Evolutionary conservation across 2,329 filamentous ascomycete species (phyloP), one percentile per base, ranked within the genome.

Genomic region (Calonectria multiphialidica): DNA sequence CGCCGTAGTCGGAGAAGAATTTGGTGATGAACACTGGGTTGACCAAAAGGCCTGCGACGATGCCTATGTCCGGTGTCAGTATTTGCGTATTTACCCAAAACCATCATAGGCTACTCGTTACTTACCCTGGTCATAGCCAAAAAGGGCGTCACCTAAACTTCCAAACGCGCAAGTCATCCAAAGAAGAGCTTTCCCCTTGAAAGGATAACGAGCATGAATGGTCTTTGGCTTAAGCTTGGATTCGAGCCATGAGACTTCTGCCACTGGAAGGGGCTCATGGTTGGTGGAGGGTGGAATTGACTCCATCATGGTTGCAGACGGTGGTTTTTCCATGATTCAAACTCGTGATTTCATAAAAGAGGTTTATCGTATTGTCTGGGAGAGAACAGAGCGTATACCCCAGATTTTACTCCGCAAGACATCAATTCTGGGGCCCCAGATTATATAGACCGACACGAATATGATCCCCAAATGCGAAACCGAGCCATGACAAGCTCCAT

Each of bases 81-180:
- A 35, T 12, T 5, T 25, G 35, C n/a, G 25, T 61, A 13, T 8
- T 23, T 42, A 13, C 45, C 15, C 13, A 18, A 25, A 18, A 13
- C n/a, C n/a, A 47, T 15, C n/a, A 7, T 21, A 35, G 7, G 21
- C 28, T 8, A 23, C 4, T 23, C 12, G n/a, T 25, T 25, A 18
- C 50, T 45, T 35, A 70, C 70, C 70, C 40, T 68, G 66, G 33
- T 72, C 66, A 47, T 72, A 74, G 15, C 72, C 72, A n/a, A 74
- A 74, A 30, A 74, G 35, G 23, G 72, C 72, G 53, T 74, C 72
- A 23, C 72, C 72, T 18, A 74, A 63, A 37, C 69, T 72, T 37
- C 72, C 72, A 47, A 74, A 74, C 5, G 72, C 72, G 45, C 72
- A 74, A 15, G 72, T 70, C 65, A 69, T 69, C 49, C 66, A 74